Evolutionary conservation across 2,329 filamentous ascomycete genomes (phyloP).

Genomic region (Pyrenochaeta sp.): DNA sequence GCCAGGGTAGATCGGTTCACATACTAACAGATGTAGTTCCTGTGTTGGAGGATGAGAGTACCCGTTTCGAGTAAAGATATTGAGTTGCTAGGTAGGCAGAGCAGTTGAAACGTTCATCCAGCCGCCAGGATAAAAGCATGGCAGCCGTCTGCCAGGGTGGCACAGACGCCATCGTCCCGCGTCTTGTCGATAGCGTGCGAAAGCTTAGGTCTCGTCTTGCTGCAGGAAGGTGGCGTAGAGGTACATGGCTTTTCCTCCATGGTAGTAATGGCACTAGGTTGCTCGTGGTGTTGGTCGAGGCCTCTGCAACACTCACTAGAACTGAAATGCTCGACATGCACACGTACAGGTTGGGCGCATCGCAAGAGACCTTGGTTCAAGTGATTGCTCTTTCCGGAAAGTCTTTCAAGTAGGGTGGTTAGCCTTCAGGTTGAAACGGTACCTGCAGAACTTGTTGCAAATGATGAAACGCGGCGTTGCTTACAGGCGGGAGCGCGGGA

Average conservation of each 20-base stretch:
- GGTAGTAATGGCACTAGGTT: no score
- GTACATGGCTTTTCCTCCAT: no score
- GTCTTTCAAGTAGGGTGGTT: slow-evolving; percentile 6
- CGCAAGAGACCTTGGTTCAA: no score
- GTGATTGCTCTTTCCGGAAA: background rate
- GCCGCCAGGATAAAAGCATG: slow-evolving; percentile 25
- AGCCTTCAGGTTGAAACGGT: slow-evolving; percentile 38
- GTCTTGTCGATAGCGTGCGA: background rate
- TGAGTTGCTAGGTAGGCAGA: slow-evolving; percentile 10
- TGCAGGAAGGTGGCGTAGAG: background rate
- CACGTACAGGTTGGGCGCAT: no score
- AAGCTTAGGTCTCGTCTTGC: background rate
- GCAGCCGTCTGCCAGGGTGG: slow-evolving; percentile 27
- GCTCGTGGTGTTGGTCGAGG: no score
- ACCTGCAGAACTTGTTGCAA: slow-evolving; percentile 41
- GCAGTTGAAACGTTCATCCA: slow-evolving; percentile 23
- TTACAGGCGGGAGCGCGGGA: slow-evolving; percentile 7
- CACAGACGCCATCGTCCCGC: slow-evolving; percentile 24
- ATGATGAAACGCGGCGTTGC: slow-evolving; percentile 35
- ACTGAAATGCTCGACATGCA: no score
- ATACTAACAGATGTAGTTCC: slow-evolving; percentile 18
- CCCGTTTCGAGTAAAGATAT: slow-evolving; percentile 14
- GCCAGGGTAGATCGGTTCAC: slow-evolving; percentile 14
- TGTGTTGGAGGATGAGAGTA: slow-evolving; percentile 13
- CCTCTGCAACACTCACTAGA: no score